Evolutionary conservation across 140 eudicot genomes (phyloP).

Genomic region (Erigeron philadelphicus): DNA sequence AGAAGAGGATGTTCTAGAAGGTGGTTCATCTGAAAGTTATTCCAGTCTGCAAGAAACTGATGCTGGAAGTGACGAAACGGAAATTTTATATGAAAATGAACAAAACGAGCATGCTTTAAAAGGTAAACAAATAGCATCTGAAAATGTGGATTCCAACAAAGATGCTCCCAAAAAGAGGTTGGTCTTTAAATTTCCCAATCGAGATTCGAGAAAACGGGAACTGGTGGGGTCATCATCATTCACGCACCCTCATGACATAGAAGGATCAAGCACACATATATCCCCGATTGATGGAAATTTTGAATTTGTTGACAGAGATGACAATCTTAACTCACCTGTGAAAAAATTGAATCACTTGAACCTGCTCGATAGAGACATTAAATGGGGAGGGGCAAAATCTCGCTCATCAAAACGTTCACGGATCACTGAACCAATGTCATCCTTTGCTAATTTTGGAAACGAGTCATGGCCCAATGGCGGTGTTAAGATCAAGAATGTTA

Average conservation of each 20-base stretch:
- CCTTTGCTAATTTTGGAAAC: conserved; percentile 29
- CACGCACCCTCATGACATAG: conserved; percentile 25
- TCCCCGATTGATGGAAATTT: conserved; percentile 25
- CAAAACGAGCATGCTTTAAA: conserved; percentile 33
- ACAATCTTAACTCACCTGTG: conserved; percentile 23
- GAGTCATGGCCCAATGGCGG: conserved; percentile 30
- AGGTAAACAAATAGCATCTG: conserved; percentile 66
- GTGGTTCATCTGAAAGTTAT: conserved; percentile 62
- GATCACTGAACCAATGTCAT: conserved; percentile 36
- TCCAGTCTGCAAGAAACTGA: conserved; percentile 61
- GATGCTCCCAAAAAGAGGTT: conserved; percentile 45
- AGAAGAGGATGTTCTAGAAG: conserved; percentile 40
- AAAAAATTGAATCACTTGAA: conserved; percentile 31
- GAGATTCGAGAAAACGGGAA: conserved; percentile 42
- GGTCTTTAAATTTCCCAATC: conserved; percentile 60
- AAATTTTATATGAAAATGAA: conserved; percentile 41
- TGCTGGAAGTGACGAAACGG: conserved; percentile 74
- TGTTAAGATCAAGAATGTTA: conserved; percentile 27
- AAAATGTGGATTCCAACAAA: conserved; percentile 30
- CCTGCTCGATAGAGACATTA: conserved; percentile 53
- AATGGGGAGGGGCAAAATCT: conserved; percentile 80
- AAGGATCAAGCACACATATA: conserved; percentile 26
- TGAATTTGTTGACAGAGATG: conserved; percentile 32
- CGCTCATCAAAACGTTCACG: conserved; percentile 72
- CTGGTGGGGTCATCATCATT: conserved; percentile 53